phyloP scores from a whole-genome alignment of 1,284 basidiomycete genomes.

The Butyriboletus appendiculatus region DNA sequence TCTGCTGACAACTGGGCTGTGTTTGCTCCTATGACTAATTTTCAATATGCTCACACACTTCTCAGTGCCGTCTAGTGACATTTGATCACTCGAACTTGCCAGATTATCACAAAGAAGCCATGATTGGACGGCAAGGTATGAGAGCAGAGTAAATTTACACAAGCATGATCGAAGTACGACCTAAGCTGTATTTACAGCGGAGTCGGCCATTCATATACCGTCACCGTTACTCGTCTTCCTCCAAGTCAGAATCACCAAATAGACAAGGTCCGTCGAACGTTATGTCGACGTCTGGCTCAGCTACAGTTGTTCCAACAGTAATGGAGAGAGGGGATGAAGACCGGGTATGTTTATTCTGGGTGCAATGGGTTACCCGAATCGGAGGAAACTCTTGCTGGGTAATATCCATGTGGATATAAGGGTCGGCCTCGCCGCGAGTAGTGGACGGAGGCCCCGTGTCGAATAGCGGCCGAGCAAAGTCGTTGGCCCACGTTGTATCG shows the following conservation, averaged over 20 bases:
- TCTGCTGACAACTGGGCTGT: no score
- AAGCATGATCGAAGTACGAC: no score
- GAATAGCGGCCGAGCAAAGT: not conserved
- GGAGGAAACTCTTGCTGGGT: not conserved
- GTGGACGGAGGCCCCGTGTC: not conserved
- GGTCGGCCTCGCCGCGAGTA: not conserved
- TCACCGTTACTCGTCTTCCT: slow-evolving; percentile 20
- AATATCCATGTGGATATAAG: not conserved
- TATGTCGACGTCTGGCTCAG: slow-evolving; percentile 7
- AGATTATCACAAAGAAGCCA: no score
- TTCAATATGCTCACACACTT: no score
- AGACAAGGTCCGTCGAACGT: slow-evolving; percentile 29
- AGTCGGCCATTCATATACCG: no score
- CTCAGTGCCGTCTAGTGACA: no score
- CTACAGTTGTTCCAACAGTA: not conserved
- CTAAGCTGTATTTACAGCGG: no score
- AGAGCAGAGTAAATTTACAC: no score
- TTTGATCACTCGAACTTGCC: no score
- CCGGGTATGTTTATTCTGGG: not conserved
- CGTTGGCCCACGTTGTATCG: not conserved
- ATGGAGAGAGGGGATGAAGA: not conserved
- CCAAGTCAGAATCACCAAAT: slow-evolving; percentile 32
- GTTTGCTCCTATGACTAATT: no score
- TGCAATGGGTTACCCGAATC: not conserved
- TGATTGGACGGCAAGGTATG: no score